Evolutionary conservation across 2,329 filamentous ascomycete species (phyloP).

Genomic region (Calonectria montana): DNA sequence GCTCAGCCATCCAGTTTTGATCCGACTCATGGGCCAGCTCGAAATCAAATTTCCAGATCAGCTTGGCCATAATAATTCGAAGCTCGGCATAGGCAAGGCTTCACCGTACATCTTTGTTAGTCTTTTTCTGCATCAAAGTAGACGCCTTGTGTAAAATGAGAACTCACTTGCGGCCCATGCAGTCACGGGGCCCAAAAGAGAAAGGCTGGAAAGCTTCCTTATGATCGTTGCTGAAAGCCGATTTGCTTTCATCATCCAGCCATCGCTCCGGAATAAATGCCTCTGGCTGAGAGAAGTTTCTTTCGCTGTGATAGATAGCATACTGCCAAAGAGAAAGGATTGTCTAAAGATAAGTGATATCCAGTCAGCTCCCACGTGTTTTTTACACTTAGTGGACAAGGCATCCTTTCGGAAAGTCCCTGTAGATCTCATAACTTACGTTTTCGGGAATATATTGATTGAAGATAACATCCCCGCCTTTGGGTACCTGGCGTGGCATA

Average conservation of each 20-base stretch:
- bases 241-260: neutral
- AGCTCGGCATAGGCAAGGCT: neutral
- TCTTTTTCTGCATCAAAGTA: neutral
- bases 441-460: neutral
- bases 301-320: neutral
- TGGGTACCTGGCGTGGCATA: neutral
- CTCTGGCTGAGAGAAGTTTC: neutral
- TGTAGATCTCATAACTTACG: neutral
- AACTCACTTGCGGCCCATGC: constrained; percentile 1
- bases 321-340: neutral
- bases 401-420: neutral
- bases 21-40: neutral
- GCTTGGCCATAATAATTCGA: neutral
- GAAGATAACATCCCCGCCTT: neutral
- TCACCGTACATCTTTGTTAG: neutral
- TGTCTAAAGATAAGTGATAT: neutral
- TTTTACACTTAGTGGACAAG: neutral
- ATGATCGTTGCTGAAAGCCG: neutral
- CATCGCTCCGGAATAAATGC: neutral
- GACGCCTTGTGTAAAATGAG: too few relatives aligned
- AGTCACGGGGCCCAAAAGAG: neutral
- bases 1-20: neutral
- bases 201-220: neutral
- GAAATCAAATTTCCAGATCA: neutral
- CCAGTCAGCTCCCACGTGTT: neutral